Conservation (phyloP, 2,329 filamentous ascomycete species). For the Colletotrichum higginsianum region DNA sequence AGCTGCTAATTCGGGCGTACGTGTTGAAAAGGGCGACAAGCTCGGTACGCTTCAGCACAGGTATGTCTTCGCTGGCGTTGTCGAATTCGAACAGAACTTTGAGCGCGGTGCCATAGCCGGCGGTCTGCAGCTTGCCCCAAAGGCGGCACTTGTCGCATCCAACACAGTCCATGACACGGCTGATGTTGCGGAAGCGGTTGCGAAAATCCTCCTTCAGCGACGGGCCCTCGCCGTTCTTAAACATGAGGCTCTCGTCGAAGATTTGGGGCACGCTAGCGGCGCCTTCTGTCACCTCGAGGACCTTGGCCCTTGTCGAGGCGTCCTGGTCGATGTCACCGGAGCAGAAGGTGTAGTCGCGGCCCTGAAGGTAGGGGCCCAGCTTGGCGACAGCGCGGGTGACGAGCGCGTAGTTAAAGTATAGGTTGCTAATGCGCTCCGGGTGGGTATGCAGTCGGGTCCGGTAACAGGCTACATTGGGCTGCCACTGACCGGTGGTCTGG, state of each 20-base stretch:
- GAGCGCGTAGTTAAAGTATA: constrained; percentile 99
- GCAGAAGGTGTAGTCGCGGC: constrained; percentile 86
- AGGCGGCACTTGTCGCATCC: constrained; percentile 98
- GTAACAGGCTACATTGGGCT: constrained; percentile 92
- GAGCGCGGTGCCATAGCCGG: constrained; percentile 92
- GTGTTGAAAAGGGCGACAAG: constrained; percentile 96
- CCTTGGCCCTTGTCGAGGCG: constrained; percentile 82
- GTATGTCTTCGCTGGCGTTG: constrained; percentile 72
- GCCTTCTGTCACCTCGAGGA: constrained; percentile 80
- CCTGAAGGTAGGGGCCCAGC: constrained; percentile 82
- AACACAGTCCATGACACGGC: constrained; percentile 97
- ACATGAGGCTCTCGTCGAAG: constrained; percentile 97
- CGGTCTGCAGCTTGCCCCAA: constrained; percentile 97
- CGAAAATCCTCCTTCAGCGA: constrained; percentile 97
- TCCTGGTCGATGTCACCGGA: constrained; percentile 88
- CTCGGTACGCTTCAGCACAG: constrained; percentile 87
- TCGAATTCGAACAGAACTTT: constrained; percentile 98
- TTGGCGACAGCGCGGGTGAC: constrained; percentile 93
- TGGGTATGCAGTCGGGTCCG: constrained; percentile 85
- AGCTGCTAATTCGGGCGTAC: constrained; percentile 87
- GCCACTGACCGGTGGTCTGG: constrained; percentile 94
- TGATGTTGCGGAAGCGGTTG: constrained; percentile 97
- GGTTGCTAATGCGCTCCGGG: constrained; percentile 93
- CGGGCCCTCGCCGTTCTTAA: constrained; percentile 81
- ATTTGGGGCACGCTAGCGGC: constrained; percentile 82